Evolutionary conservation across 2,329 filamentous ascomycete species (phyloP), one percentile per base, ranked within the genome.

Genomic region (Onygenales sp.): DNA sequence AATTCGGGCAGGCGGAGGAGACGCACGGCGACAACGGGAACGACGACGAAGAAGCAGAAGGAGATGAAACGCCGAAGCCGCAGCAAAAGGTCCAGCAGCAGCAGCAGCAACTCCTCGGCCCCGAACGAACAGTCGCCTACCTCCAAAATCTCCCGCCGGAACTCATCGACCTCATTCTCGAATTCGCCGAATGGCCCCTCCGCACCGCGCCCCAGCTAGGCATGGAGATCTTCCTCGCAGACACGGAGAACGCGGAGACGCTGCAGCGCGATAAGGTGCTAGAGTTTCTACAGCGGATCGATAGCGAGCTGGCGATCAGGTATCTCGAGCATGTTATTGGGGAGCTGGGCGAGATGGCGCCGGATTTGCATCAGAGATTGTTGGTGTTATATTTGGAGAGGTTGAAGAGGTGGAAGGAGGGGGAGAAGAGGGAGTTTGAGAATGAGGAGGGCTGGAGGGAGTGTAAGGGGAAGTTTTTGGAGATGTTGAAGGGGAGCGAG

Each of bases 241-340:
- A 98, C 66, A 93, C 89, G 1, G 89, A 95, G 65, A 97, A 97
- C 63, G 91, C 93, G 1, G 93, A 97, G 73, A 89, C 84, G 0
- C 70, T 98, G 9, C 90, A 92, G 2, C 80, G 92, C 42, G 80
- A 87, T 33, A 80, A 74, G 51, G 87, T 98, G 0, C 76, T 92
- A 2, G 74, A 78, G 2, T 97, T 92, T 63, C 73, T 98, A 3
- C 78, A 82, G 42, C 71, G 74, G 0, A 82, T 95, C 36, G 84
- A 94, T 61, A 64, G 76, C 8, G 76, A 77, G 44, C 79, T 97
- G 9, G 89, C 93, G 57, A 80, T 88, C 31, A 79, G 75, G 56
- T 98, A 98, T 67, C 75, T 97, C 4, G 91, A 96, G 65, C 92
- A 98, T 70, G 81, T 97, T 52, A 88, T 97, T 61, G 79, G 81